phyloP scores from a whole-genome alignment of 1,139 yeast genomes.

The Pichia sp. region DNA sequence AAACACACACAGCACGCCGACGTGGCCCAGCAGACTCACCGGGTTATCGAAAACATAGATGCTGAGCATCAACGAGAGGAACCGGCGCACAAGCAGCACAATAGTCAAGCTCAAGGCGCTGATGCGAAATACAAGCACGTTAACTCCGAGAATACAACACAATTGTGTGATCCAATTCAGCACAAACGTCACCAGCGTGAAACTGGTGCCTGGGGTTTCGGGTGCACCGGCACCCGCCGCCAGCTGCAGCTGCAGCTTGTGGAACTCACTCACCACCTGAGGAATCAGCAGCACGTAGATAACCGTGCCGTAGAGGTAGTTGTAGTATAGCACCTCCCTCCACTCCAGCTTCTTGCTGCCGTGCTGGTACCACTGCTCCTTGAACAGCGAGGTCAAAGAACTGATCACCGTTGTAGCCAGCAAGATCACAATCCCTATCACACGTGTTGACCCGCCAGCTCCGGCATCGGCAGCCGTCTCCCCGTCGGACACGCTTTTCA shows the following conservation, averaged over 20 bases:
- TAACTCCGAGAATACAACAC: conserved; percentile 64
- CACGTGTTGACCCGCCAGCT: not conserved
- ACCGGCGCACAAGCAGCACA: conserved; percentile 56
- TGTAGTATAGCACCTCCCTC: conserved; percentile 61
- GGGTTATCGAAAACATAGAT: conserved; percentile 44
- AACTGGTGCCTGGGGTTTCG: no score
- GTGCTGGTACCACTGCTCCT: conserved; percentile 44
- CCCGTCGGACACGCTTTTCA: not conserved
- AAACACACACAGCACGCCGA: conserved; percentile 51
- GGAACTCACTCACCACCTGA: conserved; percentile 14
- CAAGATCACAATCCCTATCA: conserved; percentile 10
- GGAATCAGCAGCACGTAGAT: conserved; percentile 40
- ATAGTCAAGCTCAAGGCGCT: conserved; percentile 61
- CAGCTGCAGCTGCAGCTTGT: conserved; percentile 10
- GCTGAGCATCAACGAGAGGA: conserved; percentile 55
- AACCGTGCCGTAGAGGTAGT: conserved; percentile 56
- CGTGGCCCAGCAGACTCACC: conserved; percentile 36
- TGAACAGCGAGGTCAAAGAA: conserved; percentile 47
- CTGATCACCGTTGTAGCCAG: conserved; percentile 20
- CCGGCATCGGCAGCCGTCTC: not conserved
- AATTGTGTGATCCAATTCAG: conserved; percentile 59
- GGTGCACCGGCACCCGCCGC: conserved; percentile 13
- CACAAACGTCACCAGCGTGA: conserved; percentile 27
- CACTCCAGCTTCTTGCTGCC: conserved; percentile 39
- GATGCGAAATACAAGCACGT: conserved; percentile 51